Percentiles rank a stretch among this genome's conserved stretches.
phyloP scores from a whole-genome alignment of 2,329 filamentous ascomycete genomes.

The Pyricularia sp. region DNA sequence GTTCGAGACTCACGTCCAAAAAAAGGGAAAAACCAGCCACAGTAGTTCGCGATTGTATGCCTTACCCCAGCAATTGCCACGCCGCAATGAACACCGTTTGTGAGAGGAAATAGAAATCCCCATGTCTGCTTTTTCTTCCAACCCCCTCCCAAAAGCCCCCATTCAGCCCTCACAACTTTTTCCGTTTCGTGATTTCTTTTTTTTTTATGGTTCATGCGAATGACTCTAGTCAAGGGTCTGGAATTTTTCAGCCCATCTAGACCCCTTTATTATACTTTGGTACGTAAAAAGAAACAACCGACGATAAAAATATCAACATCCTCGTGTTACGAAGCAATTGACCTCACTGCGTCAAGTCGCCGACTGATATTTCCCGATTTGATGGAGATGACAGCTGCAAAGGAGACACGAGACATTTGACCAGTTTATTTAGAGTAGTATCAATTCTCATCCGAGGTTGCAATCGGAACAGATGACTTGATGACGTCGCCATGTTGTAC shows the following conservation, averaged over 20 bases:
- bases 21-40: neutral
- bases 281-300: neutral
- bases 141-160: too few relatives aligned
- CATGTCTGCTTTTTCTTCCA: too few relatives aligned
- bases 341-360: too few relatives aligned
- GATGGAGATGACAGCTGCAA: neutral
- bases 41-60: neutral
- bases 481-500: neutral
- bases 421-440: neutral
- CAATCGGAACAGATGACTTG: neutral
- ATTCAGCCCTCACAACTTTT: too few relatives aligned
- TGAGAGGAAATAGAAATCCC: too few relatives aligned
- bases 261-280: too few relatives aligned
- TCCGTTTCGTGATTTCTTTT: neutral
- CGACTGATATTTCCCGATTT: neutral
- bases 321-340: neutral
- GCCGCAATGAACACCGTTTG: neutral
- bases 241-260: neutral
- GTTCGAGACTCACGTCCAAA: neutral
- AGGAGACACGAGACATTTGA: neutral
- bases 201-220: neutral
- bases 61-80: neutral
- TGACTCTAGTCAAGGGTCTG: neutral
- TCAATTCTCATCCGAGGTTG: neutral
- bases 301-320: neutral